These are phyloP conservation scores for Phaeosphaeriaceae sp. DNA, from an alignment of 2,329 filamentous ascomycete species.

Conservation along the genomic window DNA sequence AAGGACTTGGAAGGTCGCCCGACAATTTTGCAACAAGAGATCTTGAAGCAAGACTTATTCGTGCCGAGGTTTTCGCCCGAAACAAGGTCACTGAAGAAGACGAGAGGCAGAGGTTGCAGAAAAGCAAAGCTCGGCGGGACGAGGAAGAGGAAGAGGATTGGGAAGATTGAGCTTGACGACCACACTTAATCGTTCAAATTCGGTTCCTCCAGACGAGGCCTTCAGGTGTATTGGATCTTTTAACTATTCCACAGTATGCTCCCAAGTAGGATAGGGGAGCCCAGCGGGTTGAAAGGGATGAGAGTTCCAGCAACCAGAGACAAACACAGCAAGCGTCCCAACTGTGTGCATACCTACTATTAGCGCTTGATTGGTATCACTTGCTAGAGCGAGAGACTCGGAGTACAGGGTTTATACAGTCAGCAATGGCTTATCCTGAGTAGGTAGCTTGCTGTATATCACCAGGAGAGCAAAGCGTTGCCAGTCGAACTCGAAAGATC, in stretches of 20 bases:
- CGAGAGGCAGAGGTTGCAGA: conserved; percentile 33
- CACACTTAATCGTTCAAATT: neutral
- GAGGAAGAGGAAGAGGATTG: conserved; percentile 61
- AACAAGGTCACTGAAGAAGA: conserved; percentile 59
- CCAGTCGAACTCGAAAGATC: neutral
- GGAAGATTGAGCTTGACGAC: conserved; percentile 52
- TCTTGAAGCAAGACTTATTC: conserved; percentile 60
- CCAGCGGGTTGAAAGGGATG: too few relatives aligned
- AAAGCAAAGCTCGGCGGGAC: conserved; percentile 43
- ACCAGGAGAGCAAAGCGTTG: neutral
- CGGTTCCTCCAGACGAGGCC: neutral
- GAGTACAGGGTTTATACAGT: neutral
- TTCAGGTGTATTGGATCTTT: neutral
- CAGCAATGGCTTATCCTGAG: neutral
- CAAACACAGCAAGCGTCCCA: neutral
- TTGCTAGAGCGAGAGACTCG: neutral
- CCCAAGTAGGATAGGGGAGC: neutral
- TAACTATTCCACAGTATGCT: neutral
- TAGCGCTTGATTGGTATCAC: neutral
- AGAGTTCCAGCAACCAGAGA: too few relatives aligned
- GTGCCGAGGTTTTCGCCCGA: conserved; percentile 59
- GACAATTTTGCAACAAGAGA: conserved; percentile 63
- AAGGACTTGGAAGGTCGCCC: conserved; percentile 60
- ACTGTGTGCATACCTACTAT: neutral
- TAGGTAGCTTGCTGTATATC: neutral